These are phyloP conservation scores for Irpex rosettiformis DNA, from an alignment of 1,284 basidiomycete genomes.

Conservation along the genomic window DNA sequence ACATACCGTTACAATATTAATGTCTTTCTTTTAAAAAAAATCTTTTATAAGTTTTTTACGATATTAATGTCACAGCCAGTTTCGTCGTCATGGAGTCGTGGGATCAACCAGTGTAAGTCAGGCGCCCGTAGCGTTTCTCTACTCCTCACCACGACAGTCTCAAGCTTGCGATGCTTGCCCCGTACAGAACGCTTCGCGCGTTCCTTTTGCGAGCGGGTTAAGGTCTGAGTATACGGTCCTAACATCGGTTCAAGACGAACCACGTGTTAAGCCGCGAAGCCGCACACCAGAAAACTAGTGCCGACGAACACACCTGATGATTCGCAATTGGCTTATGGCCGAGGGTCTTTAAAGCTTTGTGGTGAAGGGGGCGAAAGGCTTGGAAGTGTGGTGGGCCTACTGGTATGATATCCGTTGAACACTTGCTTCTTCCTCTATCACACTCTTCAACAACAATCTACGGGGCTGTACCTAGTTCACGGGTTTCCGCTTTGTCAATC, in stretches of 20 bases:
- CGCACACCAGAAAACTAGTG: neutral
- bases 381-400: neutral
- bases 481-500: neutral
- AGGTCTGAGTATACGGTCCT: neutral
- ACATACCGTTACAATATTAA: too few relatives aligned
- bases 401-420: neutral
- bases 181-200: neutral
- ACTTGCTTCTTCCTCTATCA: too few relatives aligned
- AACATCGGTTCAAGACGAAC: neutral
- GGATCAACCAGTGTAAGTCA: too few relatives aligned
- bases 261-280: neutral
- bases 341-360: neutral
- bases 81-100: too few relatives aligned
- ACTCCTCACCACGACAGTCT: neutral
- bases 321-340: neutral
- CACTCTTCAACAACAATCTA: too few relatives aligned
- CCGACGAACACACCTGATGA: neutral
- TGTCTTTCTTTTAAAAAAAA: too few relatives aligned
- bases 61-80: too few relatives aligned
- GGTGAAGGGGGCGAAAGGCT: neutral
- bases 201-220: neutral
- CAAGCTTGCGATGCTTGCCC: neutral
- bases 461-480: too few relatives aligned
- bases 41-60: too few relatives aligned
- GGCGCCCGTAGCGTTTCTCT: neutral